Conservation (phyloP, 2,329 filamentous ascomycete genomes). For the Simplicillium sp. region DNA sequence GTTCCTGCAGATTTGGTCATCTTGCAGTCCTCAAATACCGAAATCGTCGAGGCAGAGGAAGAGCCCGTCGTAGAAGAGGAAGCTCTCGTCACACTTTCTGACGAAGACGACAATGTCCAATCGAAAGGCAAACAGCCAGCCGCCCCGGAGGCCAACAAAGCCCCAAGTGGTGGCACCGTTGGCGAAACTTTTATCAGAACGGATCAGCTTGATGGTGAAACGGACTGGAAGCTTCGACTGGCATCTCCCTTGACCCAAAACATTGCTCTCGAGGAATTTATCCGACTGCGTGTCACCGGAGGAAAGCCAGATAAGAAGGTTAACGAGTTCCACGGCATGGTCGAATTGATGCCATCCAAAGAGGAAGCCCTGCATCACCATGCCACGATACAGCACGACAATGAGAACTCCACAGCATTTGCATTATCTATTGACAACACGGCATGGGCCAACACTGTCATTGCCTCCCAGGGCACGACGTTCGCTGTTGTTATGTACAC, state of each 20-base stretch:
- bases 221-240: conserved; percentile 92
- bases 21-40: conserved; percentile 65
- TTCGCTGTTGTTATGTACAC: conserved; percentile 91
- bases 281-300: conserved; percentile 62
- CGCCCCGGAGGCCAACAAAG: conserved; percentile 13
- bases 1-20: conserved; percentile 93
- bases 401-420: conserved; percentile 43
- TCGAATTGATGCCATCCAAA: conserved; percentile 59
- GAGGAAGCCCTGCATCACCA: conserved; percentile 36
- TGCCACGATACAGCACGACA: conserved; percentile 20
- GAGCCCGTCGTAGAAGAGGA: conserved; percentile 25
- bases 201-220: conserved; percentile 94
- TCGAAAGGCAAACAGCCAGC: conserved; percentile 25
- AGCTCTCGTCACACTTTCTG: conserved; percentile 27
- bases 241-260: conserved; percentile 79
- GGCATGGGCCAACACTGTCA: conserved; percentile 95
- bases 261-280: conserved; percentile 64
- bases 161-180: conserved; percentile 31
- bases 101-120: conserved; percentile 19
- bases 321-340: conserved; percentile 87
- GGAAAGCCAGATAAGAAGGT: conserved; percentile 90
- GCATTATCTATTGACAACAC: conserved; percentile 92
- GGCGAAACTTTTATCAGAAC: conserved; percentile 96
- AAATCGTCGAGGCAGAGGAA: conserved; percentile 29
- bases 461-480: conserved; percentile 84